These are phyloP conservation scores for Acorus gramineus DNA, from an alignment of 106 monocot genomes.

Conservation along the genomic window DNA sequence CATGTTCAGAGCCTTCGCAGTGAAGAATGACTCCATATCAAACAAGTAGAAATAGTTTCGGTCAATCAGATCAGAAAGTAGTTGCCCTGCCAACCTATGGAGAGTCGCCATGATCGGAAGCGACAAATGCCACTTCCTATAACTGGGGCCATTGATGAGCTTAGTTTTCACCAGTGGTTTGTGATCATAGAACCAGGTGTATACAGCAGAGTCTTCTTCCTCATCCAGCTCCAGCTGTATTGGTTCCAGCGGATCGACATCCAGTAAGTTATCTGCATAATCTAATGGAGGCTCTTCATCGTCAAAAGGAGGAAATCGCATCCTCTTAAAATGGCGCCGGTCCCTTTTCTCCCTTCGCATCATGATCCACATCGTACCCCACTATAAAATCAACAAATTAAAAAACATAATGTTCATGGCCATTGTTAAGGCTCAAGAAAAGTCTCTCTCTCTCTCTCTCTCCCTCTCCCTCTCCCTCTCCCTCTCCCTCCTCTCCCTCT, in stretches of 20 bases:
- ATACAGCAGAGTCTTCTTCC: constrained; percentile 99
- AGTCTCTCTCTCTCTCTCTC: no score
- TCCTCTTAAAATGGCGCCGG: constrained; percentile 87
- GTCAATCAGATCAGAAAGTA: constrained; percentile 89
- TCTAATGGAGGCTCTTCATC: constrained; percentile 98
- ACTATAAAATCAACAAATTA: constrained; percentile 27
- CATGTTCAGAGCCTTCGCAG: constrained; percentile 97
- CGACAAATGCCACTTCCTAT: constrained; percentile 97
- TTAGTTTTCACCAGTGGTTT: constrained; percentile 97
- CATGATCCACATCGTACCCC: constrained; percentile 99
- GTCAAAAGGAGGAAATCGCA: constrained; percentile 99
- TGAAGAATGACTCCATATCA: constrained; percentile 99
- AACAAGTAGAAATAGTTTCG: constrained; percentile 95
- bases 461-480: no score
- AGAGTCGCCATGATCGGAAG: constrained; percentile 99
- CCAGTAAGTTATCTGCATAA: constrained; percentile 94
- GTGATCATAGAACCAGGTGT: constrained; percentile 96
- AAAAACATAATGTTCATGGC: background rate
- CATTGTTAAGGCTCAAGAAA: no score
- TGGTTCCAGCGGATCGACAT: constrained; percentile 96
- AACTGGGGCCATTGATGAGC: constrained; percentile 96
- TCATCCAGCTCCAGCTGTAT: constrained; percentile 93
- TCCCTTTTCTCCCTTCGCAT: constrained; percentile 99
- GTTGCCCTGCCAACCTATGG: constrained; percentile 88
- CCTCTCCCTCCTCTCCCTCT: no score